Conservation (phyloP, 2,329 filamentous ascomycete species). For the Chrysoporthe cubensis region DNA sequence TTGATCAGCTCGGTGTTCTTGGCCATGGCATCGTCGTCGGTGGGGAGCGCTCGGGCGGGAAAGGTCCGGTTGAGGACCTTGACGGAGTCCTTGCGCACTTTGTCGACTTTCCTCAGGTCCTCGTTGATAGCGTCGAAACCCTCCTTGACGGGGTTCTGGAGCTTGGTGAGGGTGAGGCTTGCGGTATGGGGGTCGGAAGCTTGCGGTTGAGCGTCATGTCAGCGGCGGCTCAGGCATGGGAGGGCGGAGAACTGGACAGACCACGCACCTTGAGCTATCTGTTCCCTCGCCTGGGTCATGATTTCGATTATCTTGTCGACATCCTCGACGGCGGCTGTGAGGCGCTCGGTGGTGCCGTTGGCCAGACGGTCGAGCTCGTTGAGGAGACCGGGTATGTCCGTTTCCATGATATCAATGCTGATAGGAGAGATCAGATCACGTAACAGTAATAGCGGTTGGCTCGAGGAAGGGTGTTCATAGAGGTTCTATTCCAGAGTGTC, state of each 20-base stretch:
- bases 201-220: constrained; percentile 28
- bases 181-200: constrained; percentile 69
- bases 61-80: constrained; percentile 77
- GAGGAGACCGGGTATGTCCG: constrained; percentile 59
- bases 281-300: constrained; percentile 72
- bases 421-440: not conserved
- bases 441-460: not conserved
- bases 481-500: not conserved
- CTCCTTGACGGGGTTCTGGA: constrained; percentile 83
- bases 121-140: constrained; percentile 80
- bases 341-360: constrained; percentile 61
- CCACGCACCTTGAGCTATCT: constrained; percentile 68
- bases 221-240: constrained; percentile 18
- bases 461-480: not conserved
- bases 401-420: constrained; percentile 30
- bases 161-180: constrained; percentile 75
- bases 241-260: constrained; percentile 5
- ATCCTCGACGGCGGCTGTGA: constrained; percentile 73
- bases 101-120: constrained; percentile 81
- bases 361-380: constrained; percentile 76
- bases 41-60: constrained; percentile 66
- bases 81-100: constrained; percentile 79
- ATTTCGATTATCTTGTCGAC: constrained; percentile 83
- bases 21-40: constrained; percentile 79
- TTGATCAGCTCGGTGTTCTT: constrained; percentile 80